Base-by-base conservation (phyloP, 352 stramenopile species). In the Globisporangium camurandrum region DNA sequence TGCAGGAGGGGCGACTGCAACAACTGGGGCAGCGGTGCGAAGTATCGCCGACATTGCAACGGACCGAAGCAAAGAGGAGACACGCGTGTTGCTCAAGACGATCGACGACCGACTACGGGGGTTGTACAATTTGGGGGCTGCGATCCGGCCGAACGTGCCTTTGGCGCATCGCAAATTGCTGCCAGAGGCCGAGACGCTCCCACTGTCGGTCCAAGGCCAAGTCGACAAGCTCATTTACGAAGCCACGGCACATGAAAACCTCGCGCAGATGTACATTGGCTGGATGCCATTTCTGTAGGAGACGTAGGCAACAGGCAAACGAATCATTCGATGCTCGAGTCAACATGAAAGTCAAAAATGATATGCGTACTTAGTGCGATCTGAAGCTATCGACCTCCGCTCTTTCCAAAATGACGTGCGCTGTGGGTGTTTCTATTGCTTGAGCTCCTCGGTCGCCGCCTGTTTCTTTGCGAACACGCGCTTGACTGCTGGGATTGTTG, bases 241-340 rank as follows among this genome's bases (percentile, higher is more conserved):
- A 56, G 90, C 93, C 14, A 97, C 88, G 0, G 78, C 83, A 7
- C 69, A 90, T 38, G 83, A 94, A 57, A 98, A 98, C 51, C 77
- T 97, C 31, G 84, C 86, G 26, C 84, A 95, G 59, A 97, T 98
- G 91, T 98, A 97, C 68, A 94, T 97, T 47, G 93, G 93, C 12
- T 97, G 90, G 92, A 97, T 97, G 88, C 89, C 86, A 5, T 96
- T 95, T 54, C 60, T 97, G 3, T 93, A 59, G 46, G 16, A 3
- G 8, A 34, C 9, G 30, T 34, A n/a, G n/a, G n/a, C n/a, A n/a
- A n/a, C n/a, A n/a, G n/a, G n/a, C n/a, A n/a, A n/a, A n/a, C n/a
- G n/a, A n/a, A n/a, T n/a, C n/a, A n/a, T n/a, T n/a, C n/a, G n/a
- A n/a, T n/a, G n/a, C n/a, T 34, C 3, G 24, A 47, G 41, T 22